phyloP scores from a whole-genome alignment of 2,329 filamentous ascomycete species.

The Ophiobolus disseminans region DNA sequence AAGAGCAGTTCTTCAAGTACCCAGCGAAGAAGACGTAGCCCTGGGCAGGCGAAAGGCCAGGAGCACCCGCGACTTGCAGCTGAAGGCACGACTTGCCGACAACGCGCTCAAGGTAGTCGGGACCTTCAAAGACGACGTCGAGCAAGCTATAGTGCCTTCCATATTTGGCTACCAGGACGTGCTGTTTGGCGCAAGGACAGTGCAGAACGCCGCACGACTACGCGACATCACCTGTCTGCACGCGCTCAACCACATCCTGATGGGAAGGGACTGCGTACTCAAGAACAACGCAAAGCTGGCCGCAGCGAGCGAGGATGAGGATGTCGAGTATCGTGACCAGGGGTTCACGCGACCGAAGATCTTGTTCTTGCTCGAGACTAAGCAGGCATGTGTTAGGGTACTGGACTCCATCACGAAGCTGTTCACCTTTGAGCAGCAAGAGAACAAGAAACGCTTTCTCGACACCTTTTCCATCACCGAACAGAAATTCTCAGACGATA shows the following conservation, averaged over 20 bases:
- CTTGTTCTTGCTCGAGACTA: conserved; percentile 86
- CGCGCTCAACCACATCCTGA: conserved; percentile 89
- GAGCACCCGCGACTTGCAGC: conserved; percentile 34
- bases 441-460: conserved; percentile 91
- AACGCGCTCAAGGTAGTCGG: conserved; percentile 43
- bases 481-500: conserved; percentile 72
- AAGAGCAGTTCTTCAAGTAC: conserved; percentile 38
- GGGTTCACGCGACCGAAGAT: conserved; percentile 96
- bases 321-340: conserved; percentile 82
- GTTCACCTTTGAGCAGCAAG: conserved; percentile 85
- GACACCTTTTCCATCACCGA: conserved; percentile 78
- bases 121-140: conserved; percentile 63
- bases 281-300: conserved; percentile 87
- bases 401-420: conserved; percentile 78
- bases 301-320: conserved; percentile 67
- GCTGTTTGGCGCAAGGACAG: conserved; percentile 74
- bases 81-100: conserved; percentile 43
- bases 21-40: conserved; percentile 25
- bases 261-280: conserved; percentile 87
- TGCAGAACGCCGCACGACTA: conserved; percentile 71
- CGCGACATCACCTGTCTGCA: conserved; percentile 80
- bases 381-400: conserved; percentile 81
- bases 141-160: conserved; percentile 71
- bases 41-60: conserved; percentile 28
- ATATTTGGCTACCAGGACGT: conserved; percentile 86